Percentiles rank a stretch among this genome's conserved stretches.
Evolutionary conservation across 140 eudicot genomes (phyloP).

Genomic region (Erigeron philadelphicus): DNA sequence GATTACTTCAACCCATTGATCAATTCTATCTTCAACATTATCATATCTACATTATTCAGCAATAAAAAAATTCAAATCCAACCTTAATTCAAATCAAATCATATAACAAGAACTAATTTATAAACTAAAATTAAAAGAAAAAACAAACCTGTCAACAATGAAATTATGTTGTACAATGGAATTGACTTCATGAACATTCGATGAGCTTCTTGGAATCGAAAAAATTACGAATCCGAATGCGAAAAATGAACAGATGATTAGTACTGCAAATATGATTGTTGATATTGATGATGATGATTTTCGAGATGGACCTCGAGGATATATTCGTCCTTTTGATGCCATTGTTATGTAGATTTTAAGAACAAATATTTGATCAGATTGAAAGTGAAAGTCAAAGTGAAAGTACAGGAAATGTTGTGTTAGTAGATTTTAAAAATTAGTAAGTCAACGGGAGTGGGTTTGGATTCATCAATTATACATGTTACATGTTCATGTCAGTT

Average conservation of each 20-base stretch:
- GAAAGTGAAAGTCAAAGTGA: not conserved
- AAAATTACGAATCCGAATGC: slow-evolving; percentile 44
- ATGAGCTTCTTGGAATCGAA: slow-evolving; percentile 43
- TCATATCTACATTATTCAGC: slow-evolving; percentile 31
- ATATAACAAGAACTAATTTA: slow-evolving; percentile 16
- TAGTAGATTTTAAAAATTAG: not conserved
- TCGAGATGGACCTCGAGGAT: slow-evolving; percentile 33
- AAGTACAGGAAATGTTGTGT: not conserved
- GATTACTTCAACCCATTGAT: slow-evolving; percentile 85
- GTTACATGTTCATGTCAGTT: slow-evolving; percentile 18
- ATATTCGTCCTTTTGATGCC: slow-evolving; percentile 44
- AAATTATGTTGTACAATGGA: slow-evolving; percentile 39
- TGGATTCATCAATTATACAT: slow-evolving; percentile 17
- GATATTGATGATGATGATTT: slow-evolving; percentile 42
- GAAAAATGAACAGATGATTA: slow-evolving; percentile 40
- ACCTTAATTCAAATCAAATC: slow-evolving; percentile 7
- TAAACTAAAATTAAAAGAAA: too few relatives aligned
- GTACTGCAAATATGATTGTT: slow-evolving; percentile 35
- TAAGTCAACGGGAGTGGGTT: slow-evolving; percentile 33
- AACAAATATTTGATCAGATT: not conserved
- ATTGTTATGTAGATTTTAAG: slow-evolving; percentile 16
- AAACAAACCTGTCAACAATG: slow-evolving; percentile 34
- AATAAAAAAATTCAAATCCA: not conserved
- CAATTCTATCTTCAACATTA: slow-evolving; percentile 40
- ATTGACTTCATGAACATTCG: slow-evolving; percentile 48